A percentile compares a stretch with the other conserved stretches of the same genome.
phyloP scores from a whole-genome alignment of 306 rosid genomes.

The Citrullus amarus region DNA sequence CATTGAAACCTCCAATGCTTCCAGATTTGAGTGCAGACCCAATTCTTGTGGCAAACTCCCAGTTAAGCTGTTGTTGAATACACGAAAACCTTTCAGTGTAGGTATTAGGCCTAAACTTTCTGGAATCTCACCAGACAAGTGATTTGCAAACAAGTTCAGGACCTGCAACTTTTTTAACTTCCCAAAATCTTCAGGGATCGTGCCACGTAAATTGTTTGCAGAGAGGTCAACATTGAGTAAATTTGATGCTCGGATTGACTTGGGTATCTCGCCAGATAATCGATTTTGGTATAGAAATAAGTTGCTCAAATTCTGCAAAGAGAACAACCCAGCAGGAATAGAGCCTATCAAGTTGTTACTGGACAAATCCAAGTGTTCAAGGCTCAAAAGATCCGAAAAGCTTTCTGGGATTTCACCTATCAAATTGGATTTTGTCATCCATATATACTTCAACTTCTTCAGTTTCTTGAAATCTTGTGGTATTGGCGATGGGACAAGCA shows the following conservation, averaged over 20 bases:
- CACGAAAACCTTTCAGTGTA: constrained; percentile 24
- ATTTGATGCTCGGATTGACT: constrained; percentile 31
- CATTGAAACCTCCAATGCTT: constrained; percentile 41
- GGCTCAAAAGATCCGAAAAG: constrained; percentile 27
- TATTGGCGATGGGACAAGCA: constrained; percentile 22
- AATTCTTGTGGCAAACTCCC: constrained; percentile 70
- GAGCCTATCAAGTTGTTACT: constrained; percentile 39
- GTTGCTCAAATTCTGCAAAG: constrained; percentile 24
- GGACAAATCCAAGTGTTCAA: constrained; percentile 41
- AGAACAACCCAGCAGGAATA: constrained; percentile 42
- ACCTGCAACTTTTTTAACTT: constrained; percentile 31
- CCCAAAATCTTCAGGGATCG: constrained; percentile 42
- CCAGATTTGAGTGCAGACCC: constrained; percentile 54
- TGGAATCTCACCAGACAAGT: constrained; percentile 52
- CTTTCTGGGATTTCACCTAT: constrained; percentile 46
- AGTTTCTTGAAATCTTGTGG: constrained; percentile 50
- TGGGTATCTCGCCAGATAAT: constrained; percentile 50
- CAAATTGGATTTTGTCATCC: constrained; percentile 34
- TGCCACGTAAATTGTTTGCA: constrained; percentile 52
- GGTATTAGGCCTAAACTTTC: constrained; percentile 33
- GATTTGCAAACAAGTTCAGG: constrained; percentile 36
- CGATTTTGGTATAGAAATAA: constrained; percentile 37
- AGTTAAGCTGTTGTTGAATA: constrained; percentile 45
- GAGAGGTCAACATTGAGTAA: constrained; percentile 30
- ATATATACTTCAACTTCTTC: constrained; percentile 29